These are phyloP conservation scores for Pythium myriotylum DNA, from an alignment of 352 stramenopile species.

Conservation along the genomic window DNA sequence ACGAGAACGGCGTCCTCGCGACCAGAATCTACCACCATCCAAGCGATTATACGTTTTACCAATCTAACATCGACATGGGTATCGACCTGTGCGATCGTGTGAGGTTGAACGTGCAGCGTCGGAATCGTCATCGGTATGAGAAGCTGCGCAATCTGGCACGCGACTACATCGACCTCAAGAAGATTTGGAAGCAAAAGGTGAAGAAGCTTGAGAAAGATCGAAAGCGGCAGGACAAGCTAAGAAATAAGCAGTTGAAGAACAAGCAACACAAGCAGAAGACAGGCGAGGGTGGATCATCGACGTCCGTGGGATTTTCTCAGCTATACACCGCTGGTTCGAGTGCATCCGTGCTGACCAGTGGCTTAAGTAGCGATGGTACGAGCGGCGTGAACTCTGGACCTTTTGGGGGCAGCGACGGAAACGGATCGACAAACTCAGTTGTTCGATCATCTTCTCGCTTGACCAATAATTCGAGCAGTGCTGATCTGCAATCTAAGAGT, in stretches of 20 bases:
- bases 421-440: constrained; percentile 30
- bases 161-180: constrained; percentile 84
- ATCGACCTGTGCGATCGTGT: constrained; percentile 52
- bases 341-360: not conserved
- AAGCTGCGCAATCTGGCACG: constrained; percentile 69
- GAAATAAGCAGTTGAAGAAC: constrained; percentile 57
- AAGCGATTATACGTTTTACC: constrained; percentile 77
- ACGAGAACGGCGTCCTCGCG: constrained; percentile 43
- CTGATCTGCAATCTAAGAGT: constrained; percentile 64
- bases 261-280: constrained; percentile 57
- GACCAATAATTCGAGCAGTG: constrained; percentile 83
- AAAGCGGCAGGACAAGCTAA: constrained; percentile 83
- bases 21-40: constrained; percentile 75
- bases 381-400: not conserved
- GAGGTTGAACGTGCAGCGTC: constrained; percentile 58
- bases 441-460: constrained; percentile 82
- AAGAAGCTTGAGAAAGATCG: constrained; percentile 89
- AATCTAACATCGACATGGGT: constrained; percentile 64
- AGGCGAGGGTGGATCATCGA: constrained; percentile 17
- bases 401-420: constrained; percentile 9
- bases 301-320: constrained; percentile 16
- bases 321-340: constrained; percentile 1
- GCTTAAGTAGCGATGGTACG: constrained; percentile 10
- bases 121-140: constrained; percentile 70
- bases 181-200: constrained; percentile 79